A percentile compares a stretch with the other conserved stretches of the same genome.
Evolutionary conservation across 768 basidiomycete genomes (phyloP).

Genomic region (Boletus sensibilis): DNA sequence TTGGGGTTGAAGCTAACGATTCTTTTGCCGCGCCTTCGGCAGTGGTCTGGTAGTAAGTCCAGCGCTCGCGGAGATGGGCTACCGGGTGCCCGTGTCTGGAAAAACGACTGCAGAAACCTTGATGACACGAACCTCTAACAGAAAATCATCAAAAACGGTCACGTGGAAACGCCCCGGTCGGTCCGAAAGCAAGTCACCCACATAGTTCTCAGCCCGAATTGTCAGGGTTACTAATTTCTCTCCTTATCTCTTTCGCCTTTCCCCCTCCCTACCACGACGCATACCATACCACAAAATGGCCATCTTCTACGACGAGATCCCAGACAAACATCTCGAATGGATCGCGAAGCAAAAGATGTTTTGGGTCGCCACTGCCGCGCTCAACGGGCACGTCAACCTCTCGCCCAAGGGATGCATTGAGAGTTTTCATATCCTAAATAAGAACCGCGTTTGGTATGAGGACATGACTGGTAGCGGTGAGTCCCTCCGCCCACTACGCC

Average conservation of each 20-base stretch:
- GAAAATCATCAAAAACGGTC: no score
- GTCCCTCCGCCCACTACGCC: slow-evolving; percentile 12
- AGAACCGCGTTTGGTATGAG: slow-evolving; percentile 67
- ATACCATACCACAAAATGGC: slow-evolving; percentile 42
- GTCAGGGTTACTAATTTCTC: neutral
- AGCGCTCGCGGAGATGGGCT: no score
- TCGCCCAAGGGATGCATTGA: slow-evolving; percentile 64
- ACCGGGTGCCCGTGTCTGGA: no score
- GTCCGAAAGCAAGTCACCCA: no score
- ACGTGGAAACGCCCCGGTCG: no score
- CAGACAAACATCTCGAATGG: slow-evolving; percentile 53
- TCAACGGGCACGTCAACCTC: slow-evolving; percentile 65
- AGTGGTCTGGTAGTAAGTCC: no score
- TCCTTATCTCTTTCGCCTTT: neutral
- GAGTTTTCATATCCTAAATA: slow-evolving; percentile 57
- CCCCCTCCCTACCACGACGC: no score
- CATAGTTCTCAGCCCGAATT: no score
- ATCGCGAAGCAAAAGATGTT: slow-evolving; percentile 63
- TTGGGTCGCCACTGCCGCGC: slow-evolving; percentile 69
- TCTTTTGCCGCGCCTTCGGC: no score
- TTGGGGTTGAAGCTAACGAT: no score
- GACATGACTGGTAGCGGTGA: slow-evolving; percentile 69
- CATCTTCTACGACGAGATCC: slow-evolving; percentile 55
- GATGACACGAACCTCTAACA: no score
- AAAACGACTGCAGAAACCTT: no score